Conservation (phyloP, 192 early-diverging fungal species). For the Oehlia diaphana region DNA sequence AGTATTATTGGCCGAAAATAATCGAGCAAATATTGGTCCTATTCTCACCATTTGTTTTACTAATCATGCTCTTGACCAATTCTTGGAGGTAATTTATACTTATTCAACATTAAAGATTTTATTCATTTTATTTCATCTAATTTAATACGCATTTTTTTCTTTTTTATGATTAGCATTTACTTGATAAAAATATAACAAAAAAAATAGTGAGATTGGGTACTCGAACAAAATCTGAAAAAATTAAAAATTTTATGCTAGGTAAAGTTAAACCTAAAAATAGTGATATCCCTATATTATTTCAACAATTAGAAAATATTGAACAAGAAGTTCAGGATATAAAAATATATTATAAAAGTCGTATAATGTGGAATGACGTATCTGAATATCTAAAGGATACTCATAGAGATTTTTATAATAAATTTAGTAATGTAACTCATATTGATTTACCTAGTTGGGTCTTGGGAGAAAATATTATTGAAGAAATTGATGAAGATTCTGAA, state of each 20-base stretch:
- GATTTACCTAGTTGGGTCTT: background rate
- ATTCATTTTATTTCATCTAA: too few relatives aligned
- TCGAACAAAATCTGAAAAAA: slow-evolving; percentile 36
- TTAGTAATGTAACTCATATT: background rate
- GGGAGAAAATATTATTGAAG: background rate
- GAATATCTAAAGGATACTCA: slow-evolving; percentile 8
- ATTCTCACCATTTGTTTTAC: slow-evolving; percentile 59
- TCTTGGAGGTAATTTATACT: slow-evolving; percentile 39
- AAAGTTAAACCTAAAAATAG: slow-evolving; percentile 9
- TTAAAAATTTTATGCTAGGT: slow-evolving; percentile 29
- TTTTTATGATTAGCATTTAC: background rate
- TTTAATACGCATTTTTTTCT: background rate
- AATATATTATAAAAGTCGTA: background rate
- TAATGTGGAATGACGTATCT: slow-evolving; percentile 30
- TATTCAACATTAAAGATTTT: background rate
- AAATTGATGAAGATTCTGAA: background rate
- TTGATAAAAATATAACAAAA: slow-evolving; percentile 36
- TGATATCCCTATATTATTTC: background rate
- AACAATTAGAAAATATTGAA: background rate
- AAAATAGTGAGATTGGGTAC: slow-evolving; percentile 51
- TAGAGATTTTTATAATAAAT: slow-evolving; percentile 11
- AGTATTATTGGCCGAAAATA: slow-evolving; percentile 34
- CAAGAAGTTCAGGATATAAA: slow-evolving; percentile 16
- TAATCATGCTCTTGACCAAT: slow-evolving; percentile 65
- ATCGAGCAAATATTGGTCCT: slow-evolving; percentile 40